Conservation (phyloP, 768 basidiomycete species). For the Pleurotus platypus region DNA sequence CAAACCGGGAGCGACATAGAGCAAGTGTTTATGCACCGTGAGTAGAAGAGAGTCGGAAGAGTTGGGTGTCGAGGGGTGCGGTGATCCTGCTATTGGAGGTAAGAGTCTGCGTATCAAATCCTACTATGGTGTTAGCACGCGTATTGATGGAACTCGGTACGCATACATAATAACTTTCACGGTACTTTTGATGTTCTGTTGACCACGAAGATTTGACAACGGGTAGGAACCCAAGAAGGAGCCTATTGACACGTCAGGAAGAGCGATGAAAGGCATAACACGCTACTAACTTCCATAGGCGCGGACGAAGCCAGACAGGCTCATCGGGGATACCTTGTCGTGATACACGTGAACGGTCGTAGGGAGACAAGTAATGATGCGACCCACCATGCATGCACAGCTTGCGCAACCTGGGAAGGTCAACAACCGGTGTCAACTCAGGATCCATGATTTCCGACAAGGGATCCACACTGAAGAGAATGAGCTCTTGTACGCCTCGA, state of each 20-base stretch:
- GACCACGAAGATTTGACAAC: slow-evolving; percentile 54
- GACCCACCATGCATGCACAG: slow-evolving; percentile 58
- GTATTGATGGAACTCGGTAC: not conserved
- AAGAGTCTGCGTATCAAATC: slow-evolving; percentile 67
- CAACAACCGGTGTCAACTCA: slow-evolving; percentile 43
- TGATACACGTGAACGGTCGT: slow-evolving; percentile 9
- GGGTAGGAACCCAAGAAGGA: slow-evolving; percentile 64
- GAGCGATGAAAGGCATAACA: slow-evolving; percentile 4
- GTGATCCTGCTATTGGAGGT: slow-evolving; percentile 43
- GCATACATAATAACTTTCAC: slow-evolving; percentile 72
- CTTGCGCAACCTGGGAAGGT: slow-evolving; percentile 50
- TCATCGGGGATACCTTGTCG: slow-evolving; percentile 65
- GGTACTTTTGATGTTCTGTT: slow-evolving; percentile 52
- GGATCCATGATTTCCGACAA: slow-evolving; percentile 63
- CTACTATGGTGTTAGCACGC: slow-evolving; percentile 30
- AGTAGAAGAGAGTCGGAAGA: slow-evolving; percentile 46
- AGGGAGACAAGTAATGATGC: slow-evolving; percentile 12
- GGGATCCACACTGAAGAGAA: slow-evolving; percentile 40
- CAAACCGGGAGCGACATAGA: slow-evolving; percentile 47
- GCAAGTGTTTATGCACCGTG: slow-evolving; percentile 51
- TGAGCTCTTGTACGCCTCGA: too few relatives aligned
- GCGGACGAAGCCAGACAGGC: slow-evolving; percentile 71
- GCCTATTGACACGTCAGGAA: slow-evolving; percentile 27
- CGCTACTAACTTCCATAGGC: slow-evolving; percentile 68
- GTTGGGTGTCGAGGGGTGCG: slow-evolving; percentile 34